Conservation (phyloP, 2,329 filamentous ascomycete genomes). For the Thelonectria blattea region DNA sequence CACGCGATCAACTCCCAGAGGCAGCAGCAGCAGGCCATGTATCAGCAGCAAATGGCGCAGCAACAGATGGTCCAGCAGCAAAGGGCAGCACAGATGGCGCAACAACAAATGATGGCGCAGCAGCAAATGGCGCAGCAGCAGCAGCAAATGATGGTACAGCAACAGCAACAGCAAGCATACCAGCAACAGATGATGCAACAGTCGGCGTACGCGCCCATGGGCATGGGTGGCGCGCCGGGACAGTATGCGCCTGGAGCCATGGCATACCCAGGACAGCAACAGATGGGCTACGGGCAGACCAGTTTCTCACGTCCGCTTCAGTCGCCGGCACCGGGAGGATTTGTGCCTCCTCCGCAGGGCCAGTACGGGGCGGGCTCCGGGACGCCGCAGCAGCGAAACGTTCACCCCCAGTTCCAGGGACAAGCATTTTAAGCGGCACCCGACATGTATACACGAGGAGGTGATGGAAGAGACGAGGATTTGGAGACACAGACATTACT, state of each 20-base stretch:
- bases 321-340: constrained; percentile 38
- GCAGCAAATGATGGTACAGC: constrained; percentile 24
- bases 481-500: constrained; percentile 14
- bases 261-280: constrained; percentile 33
- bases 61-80: constrained; percentile 57
- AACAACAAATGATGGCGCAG: constrained; percentile 21
- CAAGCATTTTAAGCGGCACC: constrained; percentile 43
- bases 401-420: constrained; percentile 44
- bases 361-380: constrained; percentile 38
- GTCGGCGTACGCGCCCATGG: constrained; percentile 36
- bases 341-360: constrained; percentile 39
- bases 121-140: constrained; percentile 35
- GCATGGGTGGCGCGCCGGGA: constrained; percentile 28
- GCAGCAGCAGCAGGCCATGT: constrained; percentile 37
- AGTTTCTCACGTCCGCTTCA: constrained; percentile 45
- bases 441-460: background rate
- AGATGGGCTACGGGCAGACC: constrained; percentile 30
- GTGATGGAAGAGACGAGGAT: background rate
- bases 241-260: constrained; percentile 30
- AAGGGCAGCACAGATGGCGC: constrained; percentile 38
- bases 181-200: constrained; percentile 37
- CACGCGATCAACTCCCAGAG: constrained; percentile 40
- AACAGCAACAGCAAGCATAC: constrained; percentile 31
- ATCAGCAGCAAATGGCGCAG: constrained; percentile 43
- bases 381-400: constrained; percentile 27